Percentiles rank a stretch among this genome's conserved stretches.
These are phyloP conservation scores for Alternaria rosae DNA, from an alignment of 2,329 filamentous ascomycete species.

Conservation along the genomic window DNA sequence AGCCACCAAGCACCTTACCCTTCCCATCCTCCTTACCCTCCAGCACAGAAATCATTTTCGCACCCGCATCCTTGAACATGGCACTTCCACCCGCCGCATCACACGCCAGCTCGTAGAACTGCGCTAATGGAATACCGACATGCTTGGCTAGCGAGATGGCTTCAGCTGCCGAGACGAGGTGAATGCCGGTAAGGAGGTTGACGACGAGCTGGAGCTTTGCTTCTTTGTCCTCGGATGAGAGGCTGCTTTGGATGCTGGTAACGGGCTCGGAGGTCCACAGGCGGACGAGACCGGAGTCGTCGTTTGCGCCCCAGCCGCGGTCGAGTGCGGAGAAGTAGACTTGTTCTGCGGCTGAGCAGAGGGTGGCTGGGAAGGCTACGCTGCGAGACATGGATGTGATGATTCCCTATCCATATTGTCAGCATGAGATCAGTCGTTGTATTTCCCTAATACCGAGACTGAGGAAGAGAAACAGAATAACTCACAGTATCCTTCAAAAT, in stretches of 20 bases:
- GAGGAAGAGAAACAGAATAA: not conserved
- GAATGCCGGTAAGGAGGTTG: conserved; percentile 45
- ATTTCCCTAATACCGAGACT: not conserved
- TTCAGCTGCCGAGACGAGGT: conserved; percentile 48
- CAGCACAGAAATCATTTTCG: conserved; percentile 42
- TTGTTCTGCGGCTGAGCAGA: conserved; percentile 70
- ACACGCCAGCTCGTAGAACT: conserved; percentile 47
- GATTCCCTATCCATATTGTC: conserved; percentile 57
- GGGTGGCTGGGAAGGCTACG: conserved; percentile 65
- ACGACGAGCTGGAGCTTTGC: conserved; percentile 47
- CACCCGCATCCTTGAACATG: conserved; percentile 44
- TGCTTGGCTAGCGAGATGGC: conserved; percentile 49
- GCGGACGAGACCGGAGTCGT: conserved; percentile 65
- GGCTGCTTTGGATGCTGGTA: conserved; percentile 31
- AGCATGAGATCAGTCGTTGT: not conserved
- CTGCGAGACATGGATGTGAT: conserved; percentile 71
- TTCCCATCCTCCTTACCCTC: conserved; percentile 35
- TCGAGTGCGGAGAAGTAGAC: conserved; percentile 67
- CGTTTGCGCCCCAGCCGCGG: conserved; percentile 63
- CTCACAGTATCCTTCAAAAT: conserved; percentile 57
- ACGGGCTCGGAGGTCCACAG: conserved; percentile 58
- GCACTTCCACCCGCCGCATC: conserved; percentile 49
- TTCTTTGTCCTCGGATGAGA: conserved; percentile 37
- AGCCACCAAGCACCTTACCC: conserved; percentile 25
- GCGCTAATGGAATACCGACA: conserved; percentile 46